Evolutionary conservation across 2,329 filamentous ascomycete genomes (phyloP), one percentile per base, ranked within the genome.

Genomic region (Trichothecium sympodiale): DNA sequence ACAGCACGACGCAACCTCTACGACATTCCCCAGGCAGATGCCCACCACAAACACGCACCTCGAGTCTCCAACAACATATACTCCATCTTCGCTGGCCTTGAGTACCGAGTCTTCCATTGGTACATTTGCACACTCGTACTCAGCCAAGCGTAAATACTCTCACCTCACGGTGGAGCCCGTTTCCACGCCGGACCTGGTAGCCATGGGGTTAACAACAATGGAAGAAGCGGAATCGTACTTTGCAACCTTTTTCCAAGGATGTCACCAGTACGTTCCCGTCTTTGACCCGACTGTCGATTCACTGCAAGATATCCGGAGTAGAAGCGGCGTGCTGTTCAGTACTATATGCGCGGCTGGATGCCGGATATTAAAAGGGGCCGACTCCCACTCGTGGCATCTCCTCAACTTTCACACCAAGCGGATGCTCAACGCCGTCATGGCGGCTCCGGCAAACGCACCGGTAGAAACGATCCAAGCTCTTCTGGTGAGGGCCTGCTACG

Each of bases 401-500:
- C 48, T 67, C 6, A 55, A 61, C 32, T 57, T 61, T 5, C 59
- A 65, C 31, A 53, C 62, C 4, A 62, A 62, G 39, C 53, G 55
- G 33, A 59, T 56, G 46, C 63, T 71, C 8, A 64, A 64, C 26
- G 48, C 64, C 1, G 50, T 50, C 3, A 39, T 58, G 2, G 42
- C 44, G 3, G 39, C 42, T 5, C 45, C 48, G 2, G 31, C 25
- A 2, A 39, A 33, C 18, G 57, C 57, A 10, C 57, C 53, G 7
- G 36, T 72, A 0, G 70, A 74, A 39, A 65, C 63, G 0, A 50
- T 74, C 0, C 69, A 74, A 38, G 67, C 69, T 4, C 52, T 74
- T 6, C 48, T 72, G 0, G 53, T 73, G 2, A 57, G 67, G 33
- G 67, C 68, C 1, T 68, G 65, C 37, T 74, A 73, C 41, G 64